These are phyloP conservation scores for Rickenella mellea DNA, from an alignment of 768 basidiomycete genomes.

Conservation along the genomic window DNA sequence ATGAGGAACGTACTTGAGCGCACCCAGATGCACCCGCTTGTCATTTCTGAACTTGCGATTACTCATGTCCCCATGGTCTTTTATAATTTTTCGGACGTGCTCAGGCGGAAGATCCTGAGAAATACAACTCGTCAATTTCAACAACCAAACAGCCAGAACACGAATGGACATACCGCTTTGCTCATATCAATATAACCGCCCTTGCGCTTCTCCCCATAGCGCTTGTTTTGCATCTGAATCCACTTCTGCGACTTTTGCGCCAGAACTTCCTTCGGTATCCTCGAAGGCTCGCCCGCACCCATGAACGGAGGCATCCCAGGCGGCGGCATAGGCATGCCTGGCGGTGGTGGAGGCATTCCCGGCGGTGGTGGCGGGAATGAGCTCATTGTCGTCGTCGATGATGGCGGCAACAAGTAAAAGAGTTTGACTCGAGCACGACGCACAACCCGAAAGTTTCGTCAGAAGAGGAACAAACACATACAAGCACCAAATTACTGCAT, in stretches of 20 bases:
- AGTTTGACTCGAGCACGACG: too few relatives aligned
- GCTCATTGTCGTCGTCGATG: constrained; percentile 5
- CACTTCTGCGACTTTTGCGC: constrained; percentile 94
- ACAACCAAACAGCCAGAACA: constrained; percentile 1
- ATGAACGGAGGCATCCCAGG: constrained; percentile 15
- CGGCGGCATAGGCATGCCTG: constrained; percentile 21
- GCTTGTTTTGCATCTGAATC: constrained; percentile 86
- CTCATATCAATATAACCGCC: constrained; percentile 89
- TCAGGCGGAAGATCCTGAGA: constrained; percentile 87
- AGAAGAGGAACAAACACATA: too few relatives aligned
- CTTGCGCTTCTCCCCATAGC: constrained; percentile 86
- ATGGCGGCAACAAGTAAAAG: background rate
- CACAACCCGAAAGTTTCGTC: too few relatives aligned
- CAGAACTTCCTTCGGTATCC: constrained; percentile 59
- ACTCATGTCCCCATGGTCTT: constrained; percentile 99
- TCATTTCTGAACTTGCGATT: constrained; percentile 98
- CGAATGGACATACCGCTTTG: constrained; percentile 57
- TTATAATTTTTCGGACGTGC: constrained; percentile 98
- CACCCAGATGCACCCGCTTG: constrained; percentile 98
- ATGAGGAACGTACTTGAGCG: constrained; percentile 96
- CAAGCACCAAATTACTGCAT: too few relatives aligned
- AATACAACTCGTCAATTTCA: constrained; percentile 10
- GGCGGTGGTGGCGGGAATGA: constrained; percentile 25
- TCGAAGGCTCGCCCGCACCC: constrained; percentile 23
- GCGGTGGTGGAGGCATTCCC: constrained; percentile 19